Evolutionary conservation across 768 basidiomycete genomes (phyloP), one percentile per base, ranked within the genome.

Genomic region (Boletus sp.): DNA sequence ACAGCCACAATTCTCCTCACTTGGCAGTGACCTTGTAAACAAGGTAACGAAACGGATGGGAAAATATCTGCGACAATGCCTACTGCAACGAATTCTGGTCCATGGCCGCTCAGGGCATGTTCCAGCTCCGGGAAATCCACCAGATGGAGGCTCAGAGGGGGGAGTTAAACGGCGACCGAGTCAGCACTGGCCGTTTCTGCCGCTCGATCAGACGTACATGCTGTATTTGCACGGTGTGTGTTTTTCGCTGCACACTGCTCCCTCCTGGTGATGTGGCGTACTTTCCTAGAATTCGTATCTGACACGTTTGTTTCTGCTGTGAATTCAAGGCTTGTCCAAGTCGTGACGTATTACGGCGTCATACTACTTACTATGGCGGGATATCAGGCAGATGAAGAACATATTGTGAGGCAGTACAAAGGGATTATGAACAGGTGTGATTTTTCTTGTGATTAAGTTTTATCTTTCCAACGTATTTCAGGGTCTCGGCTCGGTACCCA

Each of bases 341-440:
- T 93, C 7, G 91, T 93, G 88, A 87, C 88, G 4, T 92, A 91
- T 65, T 77, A 89, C 52, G 87, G 90, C 29, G 79, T 85, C 50
- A 81, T 91, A 5, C 77, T 92, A 2, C 79, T 89, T 0, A n/a
- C n/a, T n/a, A 67, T 89, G 32, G 76, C 86, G 6, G 90, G 90
- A 2, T 93, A 84, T 62, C 90, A 89, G 65, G 89, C 89, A 1
- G 83, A 93, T 58, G 87, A 87, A 65, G 74, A 75, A 40, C 79
- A 81, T 42, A 84, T 88, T 8, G 62, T 91, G 41, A 77, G 73
- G 52, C 83, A 86, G 62, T 90, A 90, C 64, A 75, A 74, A 28
- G 77, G 77, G 1, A 83, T 92, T 35, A 82, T 92, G 2, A 82
- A 86, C 58, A 79, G 74, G 87, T 87, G 44, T 71, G n/a, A 11